Evolutionary conservation across 2,329 filamentous ascomycete species (phyloP), one percentile per base, ranked within the genome.

Genomic region (Rutstroemia sp.): DNA sequence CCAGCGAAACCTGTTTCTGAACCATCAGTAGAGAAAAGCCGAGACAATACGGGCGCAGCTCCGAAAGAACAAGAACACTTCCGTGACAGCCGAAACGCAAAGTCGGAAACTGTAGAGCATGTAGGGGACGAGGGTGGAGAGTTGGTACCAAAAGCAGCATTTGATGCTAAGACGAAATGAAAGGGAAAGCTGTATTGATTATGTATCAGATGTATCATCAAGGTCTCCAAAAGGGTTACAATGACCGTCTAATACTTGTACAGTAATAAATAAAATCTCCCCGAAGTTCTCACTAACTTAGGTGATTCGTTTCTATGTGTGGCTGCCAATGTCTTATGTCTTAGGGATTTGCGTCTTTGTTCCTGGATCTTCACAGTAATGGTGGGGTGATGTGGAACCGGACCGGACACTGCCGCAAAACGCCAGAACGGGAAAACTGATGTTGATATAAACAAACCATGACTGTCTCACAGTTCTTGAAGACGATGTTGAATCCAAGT

Each of bases 91-190:
- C 64, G 68, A 47, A 49, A 30, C 38, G 60, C 58, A 54, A 48
- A 57, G 39, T 49, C 70, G 68, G 50, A 51, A 9, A 47, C 45
- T 14, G 27, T 51, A 57, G 30, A 52, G 47, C 49, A 57, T 23
- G 34, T 42, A 17, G 58, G 57, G 16, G 62, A 64, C 50, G 77
- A 80, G 67, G 71, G 68, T 42, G 74, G 76, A 7, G 63, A 68
- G 9, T 60, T 76, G 16, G 68, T 81, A 8, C 77, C 78, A 19
- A 79, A 77, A 68, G 74, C 76, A 39, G 73, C 70, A 60, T 74
- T 78, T 61, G 77, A 80, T 63, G 68, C 69, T 54, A 61, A 60
- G 5, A 54, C 56, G 39, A 61, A 42, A 23, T 34, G 44, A 64
- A 53, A 63, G 62, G 50, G 58, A 8, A 54, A 37, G 41, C 34